Evolutionary conservation across 1,139 yeast genomes (phyloP).

Genomic region (Nakaseomyces kungkrabaensis): DNA sequence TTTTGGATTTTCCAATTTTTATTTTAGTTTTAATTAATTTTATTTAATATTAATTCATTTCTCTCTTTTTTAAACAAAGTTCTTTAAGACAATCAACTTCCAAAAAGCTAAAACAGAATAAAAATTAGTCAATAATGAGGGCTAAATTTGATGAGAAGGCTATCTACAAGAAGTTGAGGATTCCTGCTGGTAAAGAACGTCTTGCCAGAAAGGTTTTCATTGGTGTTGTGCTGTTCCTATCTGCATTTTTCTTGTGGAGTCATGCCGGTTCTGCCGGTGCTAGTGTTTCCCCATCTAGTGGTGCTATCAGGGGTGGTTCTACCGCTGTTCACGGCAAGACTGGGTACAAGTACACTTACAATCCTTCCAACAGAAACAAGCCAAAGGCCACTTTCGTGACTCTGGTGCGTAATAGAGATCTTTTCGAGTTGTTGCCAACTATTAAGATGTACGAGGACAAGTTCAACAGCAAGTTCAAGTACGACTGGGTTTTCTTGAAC

Average conservation of each 20-base stretch:
- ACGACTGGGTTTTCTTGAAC: slow-evolving; percentile 73
- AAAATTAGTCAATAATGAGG: slow-evolving; percentile 6
- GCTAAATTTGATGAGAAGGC: slow-evolving; percentile 4
- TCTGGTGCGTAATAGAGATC: slow-evolving; percentile 61
- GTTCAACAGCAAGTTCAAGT: slow-evolving; percentile 54
- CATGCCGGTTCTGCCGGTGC: background rate
- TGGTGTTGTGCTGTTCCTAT: background rate
- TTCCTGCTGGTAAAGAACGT: slow-evolving; percentile 1
- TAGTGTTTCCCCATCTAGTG: slow-evolving; percentile 1
- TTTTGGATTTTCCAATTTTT: no score
- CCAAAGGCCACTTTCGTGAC: slow-evolving; percentile 66
- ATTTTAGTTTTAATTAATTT: no score
- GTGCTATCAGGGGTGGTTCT: background rate
- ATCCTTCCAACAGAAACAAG: slow-evolving; percentile 12
- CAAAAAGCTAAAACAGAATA: no score
- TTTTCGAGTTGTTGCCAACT: slow-evolving; percentile 47
- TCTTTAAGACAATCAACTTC: no score
- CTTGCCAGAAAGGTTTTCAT: background rate
- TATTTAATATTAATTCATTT: no score
- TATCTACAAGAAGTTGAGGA: background rate
- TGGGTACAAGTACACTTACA: slow-evolving; percentile 20
- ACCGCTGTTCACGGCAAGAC: slow-evolving; percentile 2
- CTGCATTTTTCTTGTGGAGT: background rate
- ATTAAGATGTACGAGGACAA: slow-evolving; percentile 60
- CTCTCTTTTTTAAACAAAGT: no score